phyloP scores from a whole-genome alignment of 768 basidiomycete genomes.

The Hygrophorus russula region DNA sequence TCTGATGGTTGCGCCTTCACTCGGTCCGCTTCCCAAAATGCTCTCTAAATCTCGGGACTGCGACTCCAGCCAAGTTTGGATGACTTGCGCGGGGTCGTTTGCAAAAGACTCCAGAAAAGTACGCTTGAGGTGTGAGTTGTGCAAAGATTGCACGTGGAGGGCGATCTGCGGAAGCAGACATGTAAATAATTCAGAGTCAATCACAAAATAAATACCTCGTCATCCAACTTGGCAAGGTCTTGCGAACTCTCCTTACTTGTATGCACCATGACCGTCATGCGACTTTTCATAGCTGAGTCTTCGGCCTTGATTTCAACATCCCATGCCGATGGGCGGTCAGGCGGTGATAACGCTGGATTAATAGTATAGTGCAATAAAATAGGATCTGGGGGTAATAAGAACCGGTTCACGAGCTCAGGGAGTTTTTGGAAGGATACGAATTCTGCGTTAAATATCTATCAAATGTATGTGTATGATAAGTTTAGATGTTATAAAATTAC shows the following conservation, averaged over 20 bases:
- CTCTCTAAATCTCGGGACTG: slow-evolving; percentile 88
- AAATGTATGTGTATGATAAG: neutral
- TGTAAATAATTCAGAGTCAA: slow-evolving; percentile 15
- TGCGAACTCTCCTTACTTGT: slow-evolving; percentile 62
- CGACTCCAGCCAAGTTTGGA: slow-evolving; percentile 84
- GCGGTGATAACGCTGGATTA: slow-evolving; percentile 48
- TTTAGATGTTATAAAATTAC: slow-evolving; percentile 8
- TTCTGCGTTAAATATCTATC: slow-evolving; percentile 66
- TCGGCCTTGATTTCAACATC: slow-evolving; percentile 87
- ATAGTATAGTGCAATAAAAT: slow-evolving; percentile 69
- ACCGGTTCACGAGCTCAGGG: slow-evolving; percentile 78
- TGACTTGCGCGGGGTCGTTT: slow-evolving; percentile 65
- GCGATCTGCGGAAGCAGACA: slow-evolving; percentile 44
- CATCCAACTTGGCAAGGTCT: slow-evolving; percentile 65
- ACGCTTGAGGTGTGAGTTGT: slow-evolving; percentile 78
- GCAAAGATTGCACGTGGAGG: slow-evolving; percentile 72
- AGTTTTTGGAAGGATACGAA: slow-evolving; percentile 66
- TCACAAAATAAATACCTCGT: slow-evolving; percentile 47
- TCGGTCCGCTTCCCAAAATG: slow-evolving; percentile 78
- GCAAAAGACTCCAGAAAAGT: slow-evolving; percentile 82
- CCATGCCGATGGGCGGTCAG: slow-evolving; percentile 68
- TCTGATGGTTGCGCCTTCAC: slow-evolving; percentile 66
- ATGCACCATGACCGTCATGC: slow-evolving; percentile 62
- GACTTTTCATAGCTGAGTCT: slow-evolving; percentile 59
- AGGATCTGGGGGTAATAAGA: slow-evolving; percentile 67